Base-by-base conservation (phyloP, 306 rosid genomes). In the Rosa lucieae region DNA sequence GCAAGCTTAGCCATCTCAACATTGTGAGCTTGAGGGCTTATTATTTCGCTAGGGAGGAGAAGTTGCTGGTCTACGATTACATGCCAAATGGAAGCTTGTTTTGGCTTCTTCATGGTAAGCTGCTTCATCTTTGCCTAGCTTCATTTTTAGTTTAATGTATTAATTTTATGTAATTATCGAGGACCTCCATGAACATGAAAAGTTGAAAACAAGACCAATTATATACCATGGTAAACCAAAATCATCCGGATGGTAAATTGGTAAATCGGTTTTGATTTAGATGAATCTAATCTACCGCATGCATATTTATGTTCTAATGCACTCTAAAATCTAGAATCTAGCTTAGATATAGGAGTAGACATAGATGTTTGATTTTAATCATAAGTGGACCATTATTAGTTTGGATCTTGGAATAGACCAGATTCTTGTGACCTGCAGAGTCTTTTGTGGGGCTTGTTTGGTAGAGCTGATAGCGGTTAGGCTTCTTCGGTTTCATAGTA, bases 31-130 rank as follows among this genome's bases (percentile, higher is more conserved):
- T 94, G 68, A 87, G 89, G 43, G 98, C 97, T 67, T 94, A 88
- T 79, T 90, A 90, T 56, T 92, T 90, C 23, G 94, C 97, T 0
- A 79, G 87, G 40, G 93, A 94, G 37, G 97, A 94, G 85, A 94
- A 90, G 72, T 53, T 94, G 66, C 83, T 94, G 78, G 97, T 94
- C 10, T 94, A 80, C 49, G 98, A 94, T 80, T 94, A 78, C 85
- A 89, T 94, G 94, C 88, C 96, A 55, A 92, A 90, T 71, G 93
- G 86, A 2, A 92, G 85, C 93, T 83, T 94, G 87, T 94, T 89
- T 59, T 94, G 93, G 92, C 90, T 94, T 40, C 92, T 94, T 75
- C 98, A 94, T 47, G 98, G 98, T 94, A 86, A 29, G 77, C 78
- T 68, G 3, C 0, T 23, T 52, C 29, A 49, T 9, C 12, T 75